A percentile compares a stretch with the other conserved stretches of the same genome.
phyloP scores from a whole-genome alignment of 1,284 basidiomycete genomes.

The Mycena sp. region DNA sequence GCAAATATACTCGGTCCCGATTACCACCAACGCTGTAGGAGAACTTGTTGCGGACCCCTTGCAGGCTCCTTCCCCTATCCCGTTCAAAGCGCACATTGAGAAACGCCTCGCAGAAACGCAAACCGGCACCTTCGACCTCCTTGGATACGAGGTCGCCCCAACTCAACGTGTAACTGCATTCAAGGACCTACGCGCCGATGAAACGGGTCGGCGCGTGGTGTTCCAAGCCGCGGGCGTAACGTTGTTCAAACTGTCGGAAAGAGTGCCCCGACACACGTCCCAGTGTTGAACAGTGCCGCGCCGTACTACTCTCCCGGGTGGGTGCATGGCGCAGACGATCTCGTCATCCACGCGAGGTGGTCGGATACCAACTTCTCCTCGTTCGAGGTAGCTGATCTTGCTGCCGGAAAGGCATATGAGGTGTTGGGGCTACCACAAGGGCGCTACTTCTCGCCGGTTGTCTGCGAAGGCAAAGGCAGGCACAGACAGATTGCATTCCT shows the following conservation, averaged over 20 bases:
- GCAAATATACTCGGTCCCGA: conserved; percentile 69
- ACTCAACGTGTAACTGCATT: conserved; percentile 68
- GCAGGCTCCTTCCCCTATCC: conserved; percentile 56
- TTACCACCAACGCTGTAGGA: conserved; percentile 56
- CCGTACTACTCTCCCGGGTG: conserved; percentile 78
- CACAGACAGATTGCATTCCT: conserved; percentile 68
- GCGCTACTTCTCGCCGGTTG: conserved; percentile 66
- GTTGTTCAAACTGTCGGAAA: conserved; percentile 55
- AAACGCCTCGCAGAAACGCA: conserved; percentile 70
- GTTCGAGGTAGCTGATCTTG: conserved; percentile 69
- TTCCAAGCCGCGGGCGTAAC: conserved; percentile 66
- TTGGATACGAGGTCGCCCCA: conserved; percentile 60
- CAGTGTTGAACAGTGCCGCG: conserved; percentile 53
- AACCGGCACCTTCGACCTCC: conserved; percentile 54
- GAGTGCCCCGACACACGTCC: conserved; percentile 50
- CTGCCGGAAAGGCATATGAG: conserved; percentile 54
- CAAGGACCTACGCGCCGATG: conserved; percentile 65
- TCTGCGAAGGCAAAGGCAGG: conserved; percentile 55
- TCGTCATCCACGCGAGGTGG: conserved; percentile 74
- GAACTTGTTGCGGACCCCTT: conserved; percentile 55
- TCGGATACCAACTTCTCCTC: conserved; percentile 69
- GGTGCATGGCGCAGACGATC: conserved; percentile 55
- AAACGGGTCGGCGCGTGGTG: conserved; percentile 57
- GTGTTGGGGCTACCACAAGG: conserved; percentile 67
- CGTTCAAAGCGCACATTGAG: conserved; percentile 69